A percentile compares a stretch with the other conserved stretches of the same genome.
Conservation (phyloP, 202 grass and related monocot species). For the Setaria italica region DNA sequence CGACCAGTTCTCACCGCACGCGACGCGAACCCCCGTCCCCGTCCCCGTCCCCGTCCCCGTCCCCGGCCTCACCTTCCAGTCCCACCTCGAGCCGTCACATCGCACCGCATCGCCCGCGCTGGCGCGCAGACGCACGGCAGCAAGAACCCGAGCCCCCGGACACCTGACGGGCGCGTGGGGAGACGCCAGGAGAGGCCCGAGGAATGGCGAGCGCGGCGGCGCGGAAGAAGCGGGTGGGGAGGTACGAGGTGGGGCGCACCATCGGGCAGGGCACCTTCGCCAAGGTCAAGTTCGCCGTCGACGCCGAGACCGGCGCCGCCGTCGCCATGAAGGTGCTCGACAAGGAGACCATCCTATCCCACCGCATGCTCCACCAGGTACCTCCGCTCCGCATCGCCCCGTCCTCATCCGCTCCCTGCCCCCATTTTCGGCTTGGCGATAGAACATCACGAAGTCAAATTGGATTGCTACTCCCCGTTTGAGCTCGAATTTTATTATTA, state of each 20-base stretch:
- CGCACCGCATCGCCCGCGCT: too few relatives aligned
- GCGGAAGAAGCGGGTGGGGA: conserved; percentile 73
- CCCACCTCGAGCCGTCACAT: not conserved
- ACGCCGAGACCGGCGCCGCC: conserved; percentile 59
- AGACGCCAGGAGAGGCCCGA: not conserved
- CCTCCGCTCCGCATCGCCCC: not conserved
- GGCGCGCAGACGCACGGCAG: too few relatives aligned
- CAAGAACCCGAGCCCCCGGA: too few relatives aligned
- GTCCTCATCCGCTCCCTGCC: not conserved
- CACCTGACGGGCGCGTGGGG: too few relatives aligned
- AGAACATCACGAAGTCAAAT: not conserved
- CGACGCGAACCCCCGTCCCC: not conserved
- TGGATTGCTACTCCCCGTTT: not conserved
- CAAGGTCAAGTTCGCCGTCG: conserved; percentile 93
- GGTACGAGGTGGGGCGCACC: conserved; percentile 91
- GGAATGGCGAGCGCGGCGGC: conserved; percentile 37
- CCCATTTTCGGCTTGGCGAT: not conserved
- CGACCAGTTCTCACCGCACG: not conserved
- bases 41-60: not conserved
- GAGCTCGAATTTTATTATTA: not conserved
- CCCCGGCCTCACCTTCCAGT: too few relatives aligned
- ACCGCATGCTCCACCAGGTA: conserved; percentile 95
- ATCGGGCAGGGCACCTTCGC: conserved; percentile 90
- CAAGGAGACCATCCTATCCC: conserved; percentile 81
- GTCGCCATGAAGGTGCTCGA: conserved; percentile 93